Conservation (phyloP, 768 basidiomycete species). For the Lepiota brunneoincarnata region DNA sequence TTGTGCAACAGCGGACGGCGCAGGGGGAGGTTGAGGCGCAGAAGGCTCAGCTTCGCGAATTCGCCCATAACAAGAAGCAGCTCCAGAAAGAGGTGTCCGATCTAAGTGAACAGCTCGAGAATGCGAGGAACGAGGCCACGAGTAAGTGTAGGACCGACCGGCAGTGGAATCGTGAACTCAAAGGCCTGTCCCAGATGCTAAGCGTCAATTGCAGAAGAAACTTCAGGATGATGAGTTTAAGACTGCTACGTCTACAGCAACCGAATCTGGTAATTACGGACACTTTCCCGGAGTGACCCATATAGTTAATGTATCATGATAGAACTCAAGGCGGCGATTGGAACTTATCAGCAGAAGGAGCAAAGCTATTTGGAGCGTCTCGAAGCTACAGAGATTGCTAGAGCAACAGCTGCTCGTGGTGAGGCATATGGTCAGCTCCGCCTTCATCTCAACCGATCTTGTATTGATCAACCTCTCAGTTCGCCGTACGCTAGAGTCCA, state of each 20-base stretch:
- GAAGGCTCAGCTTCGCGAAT: constrained; percentile 60
- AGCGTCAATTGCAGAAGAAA: constrained; percentile 55
- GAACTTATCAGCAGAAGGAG: constrained; percentile 64
- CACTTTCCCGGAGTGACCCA: background rate
- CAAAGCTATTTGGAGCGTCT: constrained; percentile 55
- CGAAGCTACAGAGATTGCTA: constrained; percentile 67
- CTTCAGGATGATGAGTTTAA: constrained; percentile 65
- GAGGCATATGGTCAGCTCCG: constrained; percentile 54
- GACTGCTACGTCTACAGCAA: constrained; percentile 54
- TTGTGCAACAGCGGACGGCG: constrained; percentile 62
- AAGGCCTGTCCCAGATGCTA: constrained; percentile 41
- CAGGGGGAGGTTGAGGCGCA: constrained; percentile 66
- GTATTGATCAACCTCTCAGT: constrained; percentile 34
- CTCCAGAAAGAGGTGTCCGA: constrained; percentile 52
- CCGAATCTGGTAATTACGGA: constrained; percentile 46
- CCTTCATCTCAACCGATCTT: background rate
- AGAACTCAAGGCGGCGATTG: constrained; percentile 65
- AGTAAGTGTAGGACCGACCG: constrained; percentile 34
- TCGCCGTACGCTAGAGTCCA: constrained; percentile 57
- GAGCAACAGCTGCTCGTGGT: constrained; percentile 60
- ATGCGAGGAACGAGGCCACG: constrained; percentile 55
- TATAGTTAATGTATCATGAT: constrained; percentile 2
- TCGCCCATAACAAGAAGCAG: constrained; percentile 52
- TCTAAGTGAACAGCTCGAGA: constrained; percentile 55
- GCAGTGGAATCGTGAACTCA: background rate